Conservation (phyloP, 2,329 filamentous ascomycete species). For the Sarocladium kiliense region DNA sequence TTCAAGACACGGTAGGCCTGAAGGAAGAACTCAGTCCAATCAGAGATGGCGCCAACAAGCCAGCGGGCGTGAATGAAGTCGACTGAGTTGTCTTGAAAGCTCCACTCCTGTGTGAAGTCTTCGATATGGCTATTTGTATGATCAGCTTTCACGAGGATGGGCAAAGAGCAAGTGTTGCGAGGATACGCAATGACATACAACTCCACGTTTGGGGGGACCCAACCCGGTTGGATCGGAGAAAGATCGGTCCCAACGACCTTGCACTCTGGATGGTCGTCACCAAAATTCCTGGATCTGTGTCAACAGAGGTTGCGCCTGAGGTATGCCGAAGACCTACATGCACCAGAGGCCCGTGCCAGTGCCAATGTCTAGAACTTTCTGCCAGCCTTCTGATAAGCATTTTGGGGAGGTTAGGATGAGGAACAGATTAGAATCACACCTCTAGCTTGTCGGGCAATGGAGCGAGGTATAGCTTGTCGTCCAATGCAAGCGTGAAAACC, state of each 20-base stretch:
- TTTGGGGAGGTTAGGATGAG: no score
- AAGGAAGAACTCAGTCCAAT: slow-evolving; percentile 50
- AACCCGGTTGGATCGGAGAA: slow-evolving; percentile 27
- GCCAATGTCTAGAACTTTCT: slow-evolving; percentile 16
- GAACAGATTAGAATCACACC: not conserved
- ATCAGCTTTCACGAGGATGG: slow-evolving; percentile 13
- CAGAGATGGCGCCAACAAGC: slow-evolving; percentile 50
- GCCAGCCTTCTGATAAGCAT: not conserved
- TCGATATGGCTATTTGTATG: slow-evolving; percentile 29
- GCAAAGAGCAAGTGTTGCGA: slow-evolving; percentile 22
- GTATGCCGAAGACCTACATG: not conserved
- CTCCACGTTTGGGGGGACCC: slow-evolving; percentile 14
- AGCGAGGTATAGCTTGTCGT: slow-evolving; percentile 11
- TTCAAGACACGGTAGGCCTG: slow-evolving; percentile 46
- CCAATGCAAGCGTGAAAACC: slow-evolving; percentile 10
- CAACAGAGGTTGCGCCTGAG: not conserved
- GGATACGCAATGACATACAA: slow-evolving; percentile 44
- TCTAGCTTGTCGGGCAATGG: slow-evolving; percentile 10
- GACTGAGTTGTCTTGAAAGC: slow-evolving; percentile 35
- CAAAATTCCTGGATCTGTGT: slow-evolving; percentile 18
- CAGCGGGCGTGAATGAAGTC: slow-evolving; percentile 56
- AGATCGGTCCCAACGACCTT: slow-evolving; percentile 29
- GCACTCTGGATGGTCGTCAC: slow-evolving; percentile 22
- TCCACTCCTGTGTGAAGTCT: slow-evolving; percentile 36
- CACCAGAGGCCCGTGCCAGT: slow-evolving; percentile 15